Conservation (phyloP, 2,329 filamentous ascomycete genomes). For the Fusarium subglutinans region DNA sequence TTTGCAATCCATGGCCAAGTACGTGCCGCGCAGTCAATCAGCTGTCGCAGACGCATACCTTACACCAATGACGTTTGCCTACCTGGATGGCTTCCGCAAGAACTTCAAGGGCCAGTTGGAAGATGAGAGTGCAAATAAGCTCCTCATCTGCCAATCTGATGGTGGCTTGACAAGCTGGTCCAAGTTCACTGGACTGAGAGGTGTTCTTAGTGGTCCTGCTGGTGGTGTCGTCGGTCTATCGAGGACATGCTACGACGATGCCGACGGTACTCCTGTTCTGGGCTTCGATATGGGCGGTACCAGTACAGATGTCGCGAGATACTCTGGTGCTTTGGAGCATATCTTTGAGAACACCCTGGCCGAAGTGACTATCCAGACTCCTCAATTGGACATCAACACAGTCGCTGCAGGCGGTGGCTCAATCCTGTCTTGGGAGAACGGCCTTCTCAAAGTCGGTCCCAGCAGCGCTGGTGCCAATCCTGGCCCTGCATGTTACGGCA, state of each 20-base stretch:
- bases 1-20: slow-evolving; percentile 55
- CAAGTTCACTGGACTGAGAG: slow-evolving; percentile 41
- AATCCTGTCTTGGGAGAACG: slow-evolving; percentile 72
- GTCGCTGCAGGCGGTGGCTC: slow-evolving; percentile 64
- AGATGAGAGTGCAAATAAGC: slow-evolving; percentile 42
- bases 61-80: slow-evolving; percentile 51
- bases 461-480: slow-evolving; percentile 78
- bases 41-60: slow-evolving; percentile 56
- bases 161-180: slow-evolving; percentile 42
- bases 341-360: slow-evolving; percentile 78
- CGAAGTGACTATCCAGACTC: slow-evolving; percentile 75
- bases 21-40: slow-evolving; percentile 55
- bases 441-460: slow-evolving; percentile 76
- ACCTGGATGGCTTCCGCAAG: slow-evolving; percentile 47
- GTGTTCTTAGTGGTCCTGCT: slow-evolving; percentile 42
- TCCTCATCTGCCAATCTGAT: slow-evolving; percentile 44
- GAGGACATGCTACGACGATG: slow-evolving; percentile 39
- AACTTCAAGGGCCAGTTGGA: slow-evolving; percentile 41
- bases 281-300: slow-evolving; percentile 63
- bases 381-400: slow-evolving; percentile 79
- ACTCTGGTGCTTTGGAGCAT: slow-evolving; percentile 75
- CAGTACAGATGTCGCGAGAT: slow-evolving; percentile 76
- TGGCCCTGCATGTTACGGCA: slow-evolving; percentile 76
- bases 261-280: slow-evolving; percentile 37
- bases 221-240: slow-evolving; percentile 43